A percentile compares a stretch with the other conserved stretches of the same genome.
Evolutionary conservation across 176 grass and related monocot genomes (phyloP).

Genomic region (Musa beccarii): DNA sequence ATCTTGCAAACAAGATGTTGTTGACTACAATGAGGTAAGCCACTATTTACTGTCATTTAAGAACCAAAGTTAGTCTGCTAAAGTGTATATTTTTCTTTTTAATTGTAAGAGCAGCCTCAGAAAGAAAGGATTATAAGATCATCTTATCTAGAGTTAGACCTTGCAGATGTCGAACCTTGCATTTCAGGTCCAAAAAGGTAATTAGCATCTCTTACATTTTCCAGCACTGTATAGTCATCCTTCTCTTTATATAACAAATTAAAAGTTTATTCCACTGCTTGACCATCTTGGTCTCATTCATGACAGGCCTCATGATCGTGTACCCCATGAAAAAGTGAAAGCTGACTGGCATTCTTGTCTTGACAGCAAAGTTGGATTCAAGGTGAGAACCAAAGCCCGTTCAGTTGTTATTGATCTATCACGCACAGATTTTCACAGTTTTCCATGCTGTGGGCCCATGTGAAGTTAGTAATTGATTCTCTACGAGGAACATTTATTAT

Average conservation of each 20-base stretch:
- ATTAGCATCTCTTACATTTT: neutral
- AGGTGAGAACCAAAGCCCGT: constrained; percentile 28
- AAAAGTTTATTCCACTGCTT: neutral
- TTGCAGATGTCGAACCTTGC: constrained; percentile 66
- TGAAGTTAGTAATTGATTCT: too few species aligned
- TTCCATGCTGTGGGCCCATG: too few species aligned
- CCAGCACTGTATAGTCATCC: neutral
- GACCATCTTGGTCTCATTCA: neutral
- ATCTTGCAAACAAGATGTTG: constrained; percentile 89
- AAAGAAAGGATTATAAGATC: constrained; percentile 61
- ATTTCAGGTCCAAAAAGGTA: constrained; percentile 90
- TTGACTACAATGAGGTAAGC: constrained; percentile 73
- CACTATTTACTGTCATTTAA: constrained; percentile 12
- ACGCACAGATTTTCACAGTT: too few species aligned
- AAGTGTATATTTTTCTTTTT: neutral
- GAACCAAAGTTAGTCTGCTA: neutral
- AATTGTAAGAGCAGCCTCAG: constrained; percentile 51
- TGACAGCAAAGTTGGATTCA: constrained; percentile 71
- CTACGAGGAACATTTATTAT: too few species aligned
- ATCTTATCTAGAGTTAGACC: constrained; percentile 75
- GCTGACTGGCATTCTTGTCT: constrained; percentile 75
- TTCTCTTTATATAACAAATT: too few species aligned
- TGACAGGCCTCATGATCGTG: constrained; percentile 90
- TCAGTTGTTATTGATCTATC: too few species aligned
- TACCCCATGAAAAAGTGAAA: constrained; percentile 83